Evolutionary conservation across 176 grass and related monocot genomes (phyloP), one percentile per base, ranked within the genome.

Genomic region (Phoenix roebelenii): DNA sequence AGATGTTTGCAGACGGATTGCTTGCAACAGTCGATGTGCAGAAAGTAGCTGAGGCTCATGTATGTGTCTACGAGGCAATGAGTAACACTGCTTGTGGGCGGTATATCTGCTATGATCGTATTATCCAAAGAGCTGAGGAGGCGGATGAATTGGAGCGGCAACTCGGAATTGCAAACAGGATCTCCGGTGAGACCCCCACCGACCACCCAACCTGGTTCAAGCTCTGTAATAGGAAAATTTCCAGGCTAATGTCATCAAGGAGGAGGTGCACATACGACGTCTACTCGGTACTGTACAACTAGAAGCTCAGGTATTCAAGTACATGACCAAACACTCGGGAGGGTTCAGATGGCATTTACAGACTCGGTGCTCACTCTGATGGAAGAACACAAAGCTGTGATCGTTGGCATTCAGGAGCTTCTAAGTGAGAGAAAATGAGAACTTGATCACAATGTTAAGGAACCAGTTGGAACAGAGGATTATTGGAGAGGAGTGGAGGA

Each of bases 21-120:
- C 78, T 98, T 1, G 93, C 93, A 12, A 92, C 93, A 23, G 84
- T 79, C 22, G 86, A 76, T 24, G 76, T 98, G 15, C 79, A 89
- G 63, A 89, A 74, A 23, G 76, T 92, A 65, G 84, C 84, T 0
- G 87, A 98, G 69, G 93, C 81, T 7, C 93, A 98, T 50, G 81
- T 89, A 54, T 70, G 59, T 9, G 79, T 79, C 15, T 98, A 85
- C 18, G 93, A 98, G 76, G 81, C 78, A 17, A 98, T 98, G 93
- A 79, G 65, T 52, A 49, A 59, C 78, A 88, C 70, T 44, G 93
- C 93, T 17, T 85, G 84, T 1, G 87, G 93, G 5, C 55, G 93
- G 56, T 98, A 98, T 73, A 83, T 98, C 62, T 98, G 84, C 70
- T 98, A 92, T 55, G 93, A 98, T 52, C 93, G 57, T 70, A 63